Evolutionary conservation across 148 eudicot species (phyloP).

Genomic region (Fagopyrum homotropicum): DNA sequence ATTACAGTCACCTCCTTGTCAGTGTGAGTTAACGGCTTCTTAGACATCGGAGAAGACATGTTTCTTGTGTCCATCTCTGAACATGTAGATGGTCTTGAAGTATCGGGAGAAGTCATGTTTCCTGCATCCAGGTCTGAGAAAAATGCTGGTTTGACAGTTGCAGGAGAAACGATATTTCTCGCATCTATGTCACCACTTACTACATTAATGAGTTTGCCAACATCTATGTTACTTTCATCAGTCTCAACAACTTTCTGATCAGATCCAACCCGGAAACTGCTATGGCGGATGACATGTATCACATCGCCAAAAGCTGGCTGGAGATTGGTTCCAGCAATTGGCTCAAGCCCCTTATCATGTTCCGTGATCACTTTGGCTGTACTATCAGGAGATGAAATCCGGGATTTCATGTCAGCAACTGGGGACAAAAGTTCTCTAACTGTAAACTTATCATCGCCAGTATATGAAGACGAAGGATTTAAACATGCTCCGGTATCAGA

Average conservation of each 20-base stretch:
- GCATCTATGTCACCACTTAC: slow-evolving; percentile 38
- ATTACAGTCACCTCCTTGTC: slow-evolving; percentile 9
- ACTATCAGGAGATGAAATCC: slow-evolving; percentile 23
- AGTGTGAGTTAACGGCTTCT: slow-evolving; percentile 30
- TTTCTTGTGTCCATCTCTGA: slow-evolving; percentile 29
- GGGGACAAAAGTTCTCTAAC: slow-evolving; percentile 56
- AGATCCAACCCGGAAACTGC: slow-evolving; percentile 42
- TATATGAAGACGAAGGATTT: slow-evolving; percentile 30
- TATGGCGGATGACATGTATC: slow-evolving; percentile 48
- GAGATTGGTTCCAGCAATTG: slow-evolving; percentile 23
- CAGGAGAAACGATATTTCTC: slow-evolving; percentile 27
- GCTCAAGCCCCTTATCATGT: slow-evolving; percentile 33
- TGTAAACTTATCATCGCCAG: slow-evolving; percentile 68
- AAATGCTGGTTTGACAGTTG: slow-evolving; percentile 27
- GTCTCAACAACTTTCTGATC: slow-evolving; percentile 44
- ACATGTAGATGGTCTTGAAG: neutral
- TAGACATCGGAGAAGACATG: slow-evolving; percentile 24
- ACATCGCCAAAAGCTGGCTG: slow-evolving; percentile 42
- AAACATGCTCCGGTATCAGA: slow-evolving; percentile 26
- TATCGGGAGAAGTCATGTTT: neutral
- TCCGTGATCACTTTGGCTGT: slow-evolving; percentile 24
- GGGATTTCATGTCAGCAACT: slow-evolving; percentile 25
- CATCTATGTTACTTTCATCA: slow-evolving; percentile 43
- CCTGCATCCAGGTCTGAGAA: slow-evolving; percentile 22
- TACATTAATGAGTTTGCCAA: slow-evolving; percentile 33